Percentiles rank a stretch among this genome's conserved stretches.
Evolutionary conservation across 305 asterid genomes (phyloP).

Genomic region (Fraxinus albicans): DNA sequence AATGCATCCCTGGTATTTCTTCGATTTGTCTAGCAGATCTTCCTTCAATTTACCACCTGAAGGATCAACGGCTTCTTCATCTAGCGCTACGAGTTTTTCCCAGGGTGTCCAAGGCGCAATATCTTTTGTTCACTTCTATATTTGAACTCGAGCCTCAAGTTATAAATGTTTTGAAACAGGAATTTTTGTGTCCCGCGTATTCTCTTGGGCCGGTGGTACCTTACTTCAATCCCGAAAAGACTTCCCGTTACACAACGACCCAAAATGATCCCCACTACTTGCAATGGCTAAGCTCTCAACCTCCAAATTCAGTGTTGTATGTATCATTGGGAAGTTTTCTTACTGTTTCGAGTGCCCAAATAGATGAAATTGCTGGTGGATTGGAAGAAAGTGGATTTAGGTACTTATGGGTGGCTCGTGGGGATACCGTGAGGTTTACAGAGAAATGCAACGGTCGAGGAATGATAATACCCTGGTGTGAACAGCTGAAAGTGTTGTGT

Average conservation of each 20-base stretch:
- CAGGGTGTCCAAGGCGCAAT: constrained; percentile 35
- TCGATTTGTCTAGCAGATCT: constrained; percentile 48
- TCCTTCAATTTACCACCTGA: constrained; percentile 36
- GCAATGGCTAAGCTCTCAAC: constrained; percentile 48
- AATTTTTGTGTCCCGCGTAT: constrained; percentile 47
- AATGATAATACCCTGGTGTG: constrained; percentile 53
- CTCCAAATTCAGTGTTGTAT: constrained; percentile 45
- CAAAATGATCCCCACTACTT: constrained; percentile 27
- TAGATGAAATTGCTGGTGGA: constrained; percentile 56
- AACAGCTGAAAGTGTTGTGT: constrained; percentile 48
- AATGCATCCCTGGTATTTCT: constrained; percentile 48
- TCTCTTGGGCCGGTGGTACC: constrained; percentile 61
- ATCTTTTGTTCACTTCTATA: constrained; percentile 36
- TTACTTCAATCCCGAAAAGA: constrained; percentile 30
- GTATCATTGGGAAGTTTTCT: constrained; percentile 58
- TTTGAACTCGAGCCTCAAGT: constrained; percentile 45
- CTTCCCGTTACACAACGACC: constrained; percentile 11
- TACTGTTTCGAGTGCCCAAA: constrained; percentile 45
- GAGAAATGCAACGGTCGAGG: constrained; percentile 35
- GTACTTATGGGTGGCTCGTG: constrained; percentile 70
- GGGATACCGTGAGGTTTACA: constrained; percentile 39
- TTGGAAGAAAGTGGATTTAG: constrained; percentile 45
- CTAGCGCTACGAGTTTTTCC: constrained; percentile 25
- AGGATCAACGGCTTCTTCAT: constrained; percentile 32
- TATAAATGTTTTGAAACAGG: constrained; percentile 37